Conservation (phyloP, 257 asterid genomes). For the Dorcoceras hygrometricum region DNA sequence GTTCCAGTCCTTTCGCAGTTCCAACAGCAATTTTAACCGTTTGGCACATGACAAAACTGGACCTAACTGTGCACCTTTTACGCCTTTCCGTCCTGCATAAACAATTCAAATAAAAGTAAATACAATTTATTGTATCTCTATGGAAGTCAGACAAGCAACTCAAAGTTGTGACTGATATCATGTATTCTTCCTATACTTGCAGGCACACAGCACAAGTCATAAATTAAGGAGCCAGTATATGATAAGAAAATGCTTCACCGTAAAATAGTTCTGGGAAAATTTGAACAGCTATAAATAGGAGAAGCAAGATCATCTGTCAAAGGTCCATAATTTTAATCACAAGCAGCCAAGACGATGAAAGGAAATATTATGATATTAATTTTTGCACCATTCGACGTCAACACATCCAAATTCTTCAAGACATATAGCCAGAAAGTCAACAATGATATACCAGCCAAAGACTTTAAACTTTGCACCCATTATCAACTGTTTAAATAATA, state of each 20-base stretch:
- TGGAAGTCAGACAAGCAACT: background rate
- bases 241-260: background rate
- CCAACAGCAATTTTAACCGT: slow-evolving; percentile 79
- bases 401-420: background rate
- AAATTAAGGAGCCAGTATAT: background rate
- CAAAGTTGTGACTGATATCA: slow-evolving; percentile 4
- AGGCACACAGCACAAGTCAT: background rate
- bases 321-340: background rate
- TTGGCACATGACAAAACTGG: slow-evolving; percentile 68
- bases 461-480: slow-evolving; percentile 7
- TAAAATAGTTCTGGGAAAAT: background rate
- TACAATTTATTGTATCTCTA: slow-evolving; percentile 3
- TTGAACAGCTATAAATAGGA: background rate
- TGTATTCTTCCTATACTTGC: slow-evolving; percentile 6
- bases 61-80: slow-evolving; percentile 79
- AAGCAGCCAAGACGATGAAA: background rate
- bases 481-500: background rate
- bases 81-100: slow-evolving; percentile 66
- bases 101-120: slow-evolving; percentile 14
- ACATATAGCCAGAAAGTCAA: background rate
- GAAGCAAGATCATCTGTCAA: background rate
- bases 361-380: background rate
- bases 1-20: slow-evolving; percentile 75
- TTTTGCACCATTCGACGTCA: slow-evolving; percentile 9
- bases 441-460: background rate